Base-by-base conservation (phyloP, 495 filamentous ascomycete genomes). In the Penicillium ucsense region DNA sequence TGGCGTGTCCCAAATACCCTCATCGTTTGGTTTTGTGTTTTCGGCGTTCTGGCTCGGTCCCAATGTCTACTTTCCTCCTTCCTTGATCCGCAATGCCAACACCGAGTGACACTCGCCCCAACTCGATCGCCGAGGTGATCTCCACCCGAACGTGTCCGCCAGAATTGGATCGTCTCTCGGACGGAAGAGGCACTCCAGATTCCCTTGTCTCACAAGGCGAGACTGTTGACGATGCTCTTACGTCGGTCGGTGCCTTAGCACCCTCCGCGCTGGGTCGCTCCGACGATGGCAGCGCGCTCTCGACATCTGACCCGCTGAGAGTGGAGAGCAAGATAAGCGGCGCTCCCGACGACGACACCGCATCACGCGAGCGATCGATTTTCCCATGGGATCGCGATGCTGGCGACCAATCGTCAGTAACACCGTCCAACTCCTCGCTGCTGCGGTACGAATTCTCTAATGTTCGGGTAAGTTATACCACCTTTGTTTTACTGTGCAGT, bases 401-500 rank as follows among this genome's bases (percentile, higher is more conserved):
- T 45, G 48, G 55, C 45, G 59, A 46, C 45, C 54, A 56, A 45
- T 54, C 66, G 6, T 48, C 69, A 0, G 56, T 63, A 34, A 54
- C 58, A 27, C 53, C 63, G 33, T 54, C 68, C 2, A 64, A 63
- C 35, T 58, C 68, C 30, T 71, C 74, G 2, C 69, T 76, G 42
- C 68, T 83, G 61, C 77, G 76, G 36, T 81, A 80, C 49, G 82
- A 86, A 54, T 83, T 79, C 54, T 81, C 82, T 2, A 82, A 80
- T 52, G 71, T 81, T 54, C 66, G 84, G 65, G 81, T 84, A 78
- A 35, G 79, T 59, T 34, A 34, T 29, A 7, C 12, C 31, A 35
- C 11, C 41, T 31, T 41, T 20, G 20, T 20, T 20, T 20, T 20
- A 20, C 20, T 20, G 20, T 20, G 20, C 20, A 20, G n/a, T n/a